Conservation (phyloP, 176 grass and related monocot genomes). For the Musa acuminata region DNA sequence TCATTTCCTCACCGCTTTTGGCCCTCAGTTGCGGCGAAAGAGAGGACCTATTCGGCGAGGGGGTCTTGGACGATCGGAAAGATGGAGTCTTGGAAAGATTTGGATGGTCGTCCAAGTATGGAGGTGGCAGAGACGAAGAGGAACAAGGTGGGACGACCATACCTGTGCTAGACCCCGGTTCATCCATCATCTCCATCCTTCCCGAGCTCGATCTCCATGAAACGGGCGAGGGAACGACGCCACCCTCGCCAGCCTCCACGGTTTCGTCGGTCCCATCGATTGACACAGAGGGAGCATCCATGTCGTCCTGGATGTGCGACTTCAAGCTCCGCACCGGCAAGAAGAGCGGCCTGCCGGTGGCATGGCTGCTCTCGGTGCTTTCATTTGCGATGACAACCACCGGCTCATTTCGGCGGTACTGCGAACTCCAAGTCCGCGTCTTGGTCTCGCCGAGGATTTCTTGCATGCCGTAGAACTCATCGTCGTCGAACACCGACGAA, state of each 20-base stretch:
- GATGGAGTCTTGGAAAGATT: background rate
- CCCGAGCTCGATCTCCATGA: conserved; percentile 57
- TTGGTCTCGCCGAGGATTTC: conserved; percentile 4
- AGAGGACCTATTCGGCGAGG: conserved; percentile 34
- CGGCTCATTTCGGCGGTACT: conserved; percentile 32
- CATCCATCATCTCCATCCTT: conserved; percentile 38
- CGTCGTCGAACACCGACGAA: conserved; percentile 6
- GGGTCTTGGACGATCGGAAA: conserved; percentile 25
- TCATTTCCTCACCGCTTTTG: conserved; percentile 44
- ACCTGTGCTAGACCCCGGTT: background rate
- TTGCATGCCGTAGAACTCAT: background rate
- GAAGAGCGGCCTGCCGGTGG: conserved; percentile 25
- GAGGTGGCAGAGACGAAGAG: background rate
- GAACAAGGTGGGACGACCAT: background rate
- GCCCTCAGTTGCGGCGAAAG: conserved; percentile 30
- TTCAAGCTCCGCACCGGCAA: conserved; percentile 60
- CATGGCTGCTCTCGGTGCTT: conserved; percentile 2
- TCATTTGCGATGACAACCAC: conserved; percentile 35
- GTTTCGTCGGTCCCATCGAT: background rate
- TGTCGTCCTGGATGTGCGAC: conserved; percentile 25
- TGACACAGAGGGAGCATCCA: conserved; percentile 7
- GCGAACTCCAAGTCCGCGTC: conserved; percentile 52
- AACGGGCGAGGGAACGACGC: conserved; percentile 63
- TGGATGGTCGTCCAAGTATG: background rate
- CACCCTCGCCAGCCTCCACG: background rate